These are phyloP conservation scores for Aphanoascus verrucosus DNA, from an alignment of 2,329 filamentous ascomycete genomes.

Conservation along the genomic window DNA sequence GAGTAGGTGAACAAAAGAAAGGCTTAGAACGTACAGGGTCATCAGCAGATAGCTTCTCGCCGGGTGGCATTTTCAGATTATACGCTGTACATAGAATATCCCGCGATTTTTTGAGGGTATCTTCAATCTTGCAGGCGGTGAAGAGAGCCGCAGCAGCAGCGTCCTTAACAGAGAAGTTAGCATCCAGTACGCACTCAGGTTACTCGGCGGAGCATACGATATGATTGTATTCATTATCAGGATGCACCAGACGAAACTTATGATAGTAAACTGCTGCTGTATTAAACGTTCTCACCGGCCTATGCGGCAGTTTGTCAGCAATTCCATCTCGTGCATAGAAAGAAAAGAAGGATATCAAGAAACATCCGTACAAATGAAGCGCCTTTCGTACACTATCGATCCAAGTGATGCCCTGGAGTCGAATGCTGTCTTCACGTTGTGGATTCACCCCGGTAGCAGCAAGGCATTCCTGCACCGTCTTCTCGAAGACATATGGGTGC, in stretches of 20 bases:
- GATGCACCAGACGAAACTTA: slow-evolving; percentile 76
- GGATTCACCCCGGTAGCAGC: slow-evolving; percentile 59
- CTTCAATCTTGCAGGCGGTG: slow-evolving; percentile 92
- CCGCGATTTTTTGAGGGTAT: slow-evolving; percentile 90
- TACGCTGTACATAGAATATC: slow-evolving; percentile 87
- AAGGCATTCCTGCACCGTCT: slow-evolving; percentile 64
- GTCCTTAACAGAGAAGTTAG: slow-evolving; percentile 44
- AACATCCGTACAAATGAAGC: slow-evolving; percentile 58
- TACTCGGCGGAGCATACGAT: slow-evolving; percentile 29
- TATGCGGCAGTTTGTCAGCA: slow-evolving; percentile 26
- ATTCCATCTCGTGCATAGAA: not conserved
- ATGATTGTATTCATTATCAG: slow-evolving; percentile 76
- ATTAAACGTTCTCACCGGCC: slow-evolving; percentile 81
- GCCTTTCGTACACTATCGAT: slow-evolving; percentile 74
- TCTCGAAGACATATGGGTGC: slow-evolving; percentile 71
- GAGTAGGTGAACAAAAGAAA: not conserved
- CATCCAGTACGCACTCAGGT: not conserved
- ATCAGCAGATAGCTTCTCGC: slow-evolving; percentile 63
- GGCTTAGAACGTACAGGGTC: slow-evolving; percentile 53
- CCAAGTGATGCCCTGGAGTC: slow-evolving; percentile 76
- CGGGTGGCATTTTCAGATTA: slow-evolving; percentile 62
- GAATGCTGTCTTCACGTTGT: slow-evolving; percentile 66
- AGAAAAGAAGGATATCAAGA: not conserved
- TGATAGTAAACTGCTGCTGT: slow-evolving; percentile 90
- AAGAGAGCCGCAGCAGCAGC: slow-evolving; percentile 81